Conservation (phyloP, 2,329 filamentous ascomycete genomes). For the Beauveria sp. region DNA sequence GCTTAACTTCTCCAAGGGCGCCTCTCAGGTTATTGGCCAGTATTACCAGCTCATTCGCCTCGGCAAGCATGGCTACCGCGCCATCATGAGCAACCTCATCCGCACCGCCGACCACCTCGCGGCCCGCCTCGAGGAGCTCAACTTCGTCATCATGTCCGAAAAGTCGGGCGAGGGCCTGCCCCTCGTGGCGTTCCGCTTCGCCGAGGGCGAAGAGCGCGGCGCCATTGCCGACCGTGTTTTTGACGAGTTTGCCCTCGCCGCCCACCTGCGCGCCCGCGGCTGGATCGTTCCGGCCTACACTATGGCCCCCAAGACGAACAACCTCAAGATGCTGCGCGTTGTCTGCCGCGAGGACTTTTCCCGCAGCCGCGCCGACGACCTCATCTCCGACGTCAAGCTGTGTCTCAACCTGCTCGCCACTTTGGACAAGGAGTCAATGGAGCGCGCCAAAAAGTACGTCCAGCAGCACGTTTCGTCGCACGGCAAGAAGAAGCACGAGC, state of each 20-base stretch:
- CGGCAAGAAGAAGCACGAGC: conserved; percentile 42
- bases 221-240: conserved; percentile 48
- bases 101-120: conserved; percentile 83
- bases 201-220: conserved; percentile 43
- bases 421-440: conserved; percentile 66
- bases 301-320: conserved; percentile 81
- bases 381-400: conserved; percentile 73
- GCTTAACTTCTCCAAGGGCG: conserved; percentile 94
- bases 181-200: conserved; percentile 80
- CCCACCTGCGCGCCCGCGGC: conserved; percentile 75
- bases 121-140: conserved; percentile 61
- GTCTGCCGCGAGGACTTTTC: conserved; percentile 92
- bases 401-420: conserved; percentile 63
- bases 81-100: conserved; percentile 92
- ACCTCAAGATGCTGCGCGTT: conserved; percentile 84
- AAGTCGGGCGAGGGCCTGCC: conserved; percentile 71
- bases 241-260: conserved; percentile 73
- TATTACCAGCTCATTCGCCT: conserved; percentile 97
- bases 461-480: conserved; percentile 46
- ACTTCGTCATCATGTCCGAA: conserved; percentile 85
- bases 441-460: conserved; percentile 61
- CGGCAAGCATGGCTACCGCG: conserved; percentile 82
- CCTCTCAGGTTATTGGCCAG: conserved; percentile 89
- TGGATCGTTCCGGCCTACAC: conserved; percentile 97
- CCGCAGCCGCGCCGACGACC: conserved; percentile 68